A percentile compares a stretch with the other conserved stretches of the same genome.
phyloP scores from a whole-genome alignment of 2,329 filamentous ascomycete genomes.

The Hypoxylon sp. region DNA sequence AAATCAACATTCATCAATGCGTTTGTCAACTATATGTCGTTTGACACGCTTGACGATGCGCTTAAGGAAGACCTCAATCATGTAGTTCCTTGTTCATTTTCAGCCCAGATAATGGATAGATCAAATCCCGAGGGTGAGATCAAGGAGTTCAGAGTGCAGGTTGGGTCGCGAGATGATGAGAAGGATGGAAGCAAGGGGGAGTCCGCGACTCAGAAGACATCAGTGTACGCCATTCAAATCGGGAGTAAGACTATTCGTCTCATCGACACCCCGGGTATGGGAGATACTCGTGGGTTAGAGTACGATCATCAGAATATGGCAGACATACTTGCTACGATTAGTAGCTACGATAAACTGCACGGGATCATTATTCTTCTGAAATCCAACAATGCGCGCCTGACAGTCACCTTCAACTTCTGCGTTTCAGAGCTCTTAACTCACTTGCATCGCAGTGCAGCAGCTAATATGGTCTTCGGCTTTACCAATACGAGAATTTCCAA shows the following conservation, averaged over 20 bases:
- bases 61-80: slow-evolving; percentile 1
- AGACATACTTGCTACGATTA: slow-evolving; percentile 57
- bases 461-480: slow-evolving; percentile 61
- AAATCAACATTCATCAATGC: background rate
- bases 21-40: background rate
- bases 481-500: slow-evolving; percentile 60
- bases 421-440: slow-evolving; percentile 59
- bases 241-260: background rate
- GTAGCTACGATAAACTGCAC: slow-evolving; percentile 53
- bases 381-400: background rate
- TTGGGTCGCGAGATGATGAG: background rate
- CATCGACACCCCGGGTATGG: slow-evolving; percentile 62
- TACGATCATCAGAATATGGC: slow-evolving; percentile 59
- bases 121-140: slow-evolving; percentile 1
- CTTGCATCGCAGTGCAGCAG: slow-evolving; percentile 56
- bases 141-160: slow-evolving; percentile 2
- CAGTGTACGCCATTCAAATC: slow-evolving; percentile 1
- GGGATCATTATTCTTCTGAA: slow-evolving; percentile 2
- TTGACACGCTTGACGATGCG: slow-evolving; percentile 1
- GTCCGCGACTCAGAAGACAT: background rate
- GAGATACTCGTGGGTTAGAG: slow-evolving; percentile 58
- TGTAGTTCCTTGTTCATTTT: background rate
- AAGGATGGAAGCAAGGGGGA: slow-evolving; percentile 1
- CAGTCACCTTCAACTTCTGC: slow-evolving; percentile 4
- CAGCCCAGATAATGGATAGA: background rate